These are phyloP conservation scores for Fusarium torulosum DNA, from an alignment of 2,329 filamentous ascomycete species.

Conservation along the genomic window DNA sequence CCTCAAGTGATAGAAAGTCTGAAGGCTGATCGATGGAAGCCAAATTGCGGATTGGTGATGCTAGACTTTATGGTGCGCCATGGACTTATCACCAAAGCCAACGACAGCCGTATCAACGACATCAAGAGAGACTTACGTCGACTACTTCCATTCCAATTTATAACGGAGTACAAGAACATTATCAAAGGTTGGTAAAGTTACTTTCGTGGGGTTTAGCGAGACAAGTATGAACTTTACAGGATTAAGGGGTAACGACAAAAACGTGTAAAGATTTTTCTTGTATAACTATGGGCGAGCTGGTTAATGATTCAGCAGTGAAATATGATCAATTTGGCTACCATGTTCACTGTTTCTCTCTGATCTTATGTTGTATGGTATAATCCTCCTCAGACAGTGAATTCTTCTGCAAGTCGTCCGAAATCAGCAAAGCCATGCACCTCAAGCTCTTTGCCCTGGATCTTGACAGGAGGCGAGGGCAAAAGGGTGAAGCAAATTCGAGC, in stretches of 20 bases:
- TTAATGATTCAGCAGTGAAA: background rate
- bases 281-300: conserved; percentile 4
- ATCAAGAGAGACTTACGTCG: conserved; percentile 45
- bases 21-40: conserved; percentile 51
- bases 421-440: conserved; percentile 43
- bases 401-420: conserved; percentile 36
- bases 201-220: background rate
- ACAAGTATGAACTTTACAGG: background rate
- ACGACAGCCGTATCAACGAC: conserved; percentile 41
- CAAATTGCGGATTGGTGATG: conserved; percentile 57
- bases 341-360: background rate
- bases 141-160: conserved; percentile 48
- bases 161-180: conserved; percentile 21
- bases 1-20: conserved; percentile 50
- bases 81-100: conserved; percentile 43
- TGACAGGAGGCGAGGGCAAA: conserved; percentile 36
- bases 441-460: conserved; percentile 37
- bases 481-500: conserved; percentile 44
- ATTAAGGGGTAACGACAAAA: background rate
- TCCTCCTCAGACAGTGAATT: conserved; percentile 17
- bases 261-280: background rate
- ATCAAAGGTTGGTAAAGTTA: conserved; percentile 26
- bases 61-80: conserved; percentile 54
- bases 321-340: background rate
- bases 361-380: background rate